Evolutionary conservation across 2,329 filamentous ascomycete species (phyloP).

Genomic region (Sarocladiaceae sp.): DNA sequence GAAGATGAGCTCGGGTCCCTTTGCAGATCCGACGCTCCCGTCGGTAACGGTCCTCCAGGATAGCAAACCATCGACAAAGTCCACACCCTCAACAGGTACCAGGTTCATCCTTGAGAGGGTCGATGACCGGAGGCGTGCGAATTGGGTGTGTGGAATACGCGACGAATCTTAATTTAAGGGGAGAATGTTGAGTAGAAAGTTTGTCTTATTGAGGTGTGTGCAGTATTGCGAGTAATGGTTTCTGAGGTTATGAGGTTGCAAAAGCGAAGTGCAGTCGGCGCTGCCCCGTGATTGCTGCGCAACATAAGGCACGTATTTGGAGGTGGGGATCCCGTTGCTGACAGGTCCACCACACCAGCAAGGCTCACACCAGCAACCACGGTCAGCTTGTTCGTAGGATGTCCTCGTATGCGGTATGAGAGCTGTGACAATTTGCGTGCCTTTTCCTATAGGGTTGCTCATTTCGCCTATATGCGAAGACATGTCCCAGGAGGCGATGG

Average conservation of each 20-base stretch:
- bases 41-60: slow-evolving; percentile 21
- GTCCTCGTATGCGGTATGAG: too few relatives aligned
- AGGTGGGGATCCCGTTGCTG: neutral
- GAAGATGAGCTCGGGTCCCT: slow-evolving; percentile 20
- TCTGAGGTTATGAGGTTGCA: neutral
- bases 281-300: neutral
- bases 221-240: neutral
- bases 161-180: too few relatives aligned
- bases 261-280: neutral
- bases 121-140: neutral
- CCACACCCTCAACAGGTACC: slow-evolving; percentile 10
- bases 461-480: too few relatives aligned
- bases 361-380: too few relatives aligned
- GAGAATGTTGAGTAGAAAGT: neutral
- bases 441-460: too few relatives aligned
- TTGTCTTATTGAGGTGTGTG: too few relatives aligned
- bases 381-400: too few relatives aligned
- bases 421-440: too few relatives aligned
- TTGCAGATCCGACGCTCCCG: slow-evolving; percentile 17
- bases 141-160: neutral
- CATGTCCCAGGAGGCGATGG: too few relatives aligned
- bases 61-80: slow-evolving; percentile 19
- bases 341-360: too few relatives aligned
- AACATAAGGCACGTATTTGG: neutral
- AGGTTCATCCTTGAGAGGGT: neutral